Conservation (phyloP, 768 basidiomycete species). For the Tulasnella sp. region DNA sequence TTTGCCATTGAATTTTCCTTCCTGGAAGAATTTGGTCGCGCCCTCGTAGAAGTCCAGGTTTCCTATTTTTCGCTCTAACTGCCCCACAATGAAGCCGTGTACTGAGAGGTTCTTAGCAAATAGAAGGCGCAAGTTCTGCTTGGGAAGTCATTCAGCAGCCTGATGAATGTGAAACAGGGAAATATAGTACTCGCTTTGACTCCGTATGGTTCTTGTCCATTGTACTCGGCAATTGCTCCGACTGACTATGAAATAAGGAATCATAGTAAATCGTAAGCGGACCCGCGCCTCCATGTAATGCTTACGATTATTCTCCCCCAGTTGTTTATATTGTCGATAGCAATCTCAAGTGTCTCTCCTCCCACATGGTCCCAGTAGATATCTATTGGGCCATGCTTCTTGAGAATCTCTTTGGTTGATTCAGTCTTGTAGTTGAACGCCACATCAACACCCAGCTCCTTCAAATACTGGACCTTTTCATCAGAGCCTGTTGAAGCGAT, state of each 20-base stretch:
- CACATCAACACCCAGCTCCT: constrained; percentile 46
- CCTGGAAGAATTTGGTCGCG: constrained; percentile 19
- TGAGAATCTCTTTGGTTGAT: constrained; percentile 38
- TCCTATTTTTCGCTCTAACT: constrained; percentile 7
- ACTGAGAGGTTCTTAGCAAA: neutral
- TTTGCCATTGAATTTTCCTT: constrained; percentile 19
- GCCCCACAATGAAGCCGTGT: constrained; percentile 1
- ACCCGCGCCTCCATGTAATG: too few species aligned
- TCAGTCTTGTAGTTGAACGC: constrained; percentile 64
- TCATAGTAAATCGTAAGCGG: too few species aligned
- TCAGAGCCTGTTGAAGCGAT: constrained; percentile 60
- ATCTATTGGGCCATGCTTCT: constrained; percentile 44
- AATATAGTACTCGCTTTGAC: constrained; percentile 17
- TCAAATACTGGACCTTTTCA: constrained; percentile 54
- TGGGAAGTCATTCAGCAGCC: too few species aligned
- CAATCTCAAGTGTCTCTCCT: constrained; percentile 22
- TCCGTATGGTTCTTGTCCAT: constrained; percentile 16
- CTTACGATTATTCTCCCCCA: constrained; percentile 20
- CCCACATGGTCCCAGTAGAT: constrained; percentile 31
- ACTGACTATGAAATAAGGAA: neutral
- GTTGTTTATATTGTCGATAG: constrained; percentile 19
- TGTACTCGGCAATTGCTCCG: constrained; percentile 18
- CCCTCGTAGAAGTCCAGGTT: constrained; percentile 12
- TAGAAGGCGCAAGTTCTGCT: too few species aligned
- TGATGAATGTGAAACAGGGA: neutral